A percentile compares a stretch with the other conserved stretches of the same genome.
Conservation (phyloP, 345 rosid genomes). For the Bruguiera sexangula region DNA sequence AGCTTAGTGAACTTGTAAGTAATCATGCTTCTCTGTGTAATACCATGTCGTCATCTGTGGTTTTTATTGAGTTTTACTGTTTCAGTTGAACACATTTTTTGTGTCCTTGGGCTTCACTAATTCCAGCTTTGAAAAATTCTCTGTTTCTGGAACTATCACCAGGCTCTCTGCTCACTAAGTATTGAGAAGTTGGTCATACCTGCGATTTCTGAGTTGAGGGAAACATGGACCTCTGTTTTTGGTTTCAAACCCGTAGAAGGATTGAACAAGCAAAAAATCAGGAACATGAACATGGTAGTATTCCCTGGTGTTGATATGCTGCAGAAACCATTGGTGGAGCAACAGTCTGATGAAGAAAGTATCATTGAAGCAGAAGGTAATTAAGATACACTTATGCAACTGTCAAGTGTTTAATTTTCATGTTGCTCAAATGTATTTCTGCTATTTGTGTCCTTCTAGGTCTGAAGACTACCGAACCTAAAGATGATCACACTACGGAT, state of each 20-base stretch:
- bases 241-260: slow-evolving; percentile 61
- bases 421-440: slow-evolving; percentile 5
- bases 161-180: slow-evolving; percentile 69
- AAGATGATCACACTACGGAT: slow-evolving; percentile 20
- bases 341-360: slow-evolving; percentile 24
- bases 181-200: slow-evolving; percentile 87
- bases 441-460: slow-evolving; percentile 27
- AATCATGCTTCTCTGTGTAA: no score
- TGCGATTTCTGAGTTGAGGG: slow-evolving; percentile 77
- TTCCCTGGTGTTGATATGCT: slow-evolving; percentile 93
- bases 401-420: background rate
- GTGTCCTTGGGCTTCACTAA: no score
- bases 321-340: slow-evolving; percentile 52
- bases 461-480: slow-evolving; percentile 15
- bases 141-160: slow-evolving; percentile 20
- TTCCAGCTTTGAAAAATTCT: no score
- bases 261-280: slow-evolving; percentile 41
- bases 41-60: no score
- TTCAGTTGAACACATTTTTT: no score
- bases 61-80: no score
- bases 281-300: slow-evolving; percentile 64
- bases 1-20: no score
- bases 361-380: slow-evolving; percentile 34
- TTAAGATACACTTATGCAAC: background rate
- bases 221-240: slow-evolving; percentile 87